A percentile compares a stretch with the other conserved stretches of the same genome.
These are phyloP conservation scores for Akanthomyces dipterigenus DNA, from an alignment of 2,329 filamentous ascomycete genomes.

Conservation along the genomic window DNA sequence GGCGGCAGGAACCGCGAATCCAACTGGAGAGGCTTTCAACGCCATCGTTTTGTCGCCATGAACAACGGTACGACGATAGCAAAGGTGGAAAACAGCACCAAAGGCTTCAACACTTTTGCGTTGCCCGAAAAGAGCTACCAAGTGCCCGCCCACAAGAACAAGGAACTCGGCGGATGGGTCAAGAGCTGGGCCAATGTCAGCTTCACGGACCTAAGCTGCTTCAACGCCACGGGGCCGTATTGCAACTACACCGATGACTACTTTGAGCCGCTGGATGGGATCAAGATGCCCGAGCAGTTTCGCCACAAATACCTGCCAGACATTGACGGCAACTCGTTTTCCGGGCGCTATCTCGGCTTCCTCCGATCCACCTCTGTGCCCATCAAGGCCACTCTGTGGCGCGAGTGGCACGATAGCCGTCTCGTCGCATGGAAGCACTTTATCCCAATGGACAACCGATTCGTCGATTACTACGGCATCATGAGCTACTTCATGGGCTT, in stretches of 20 bases:
- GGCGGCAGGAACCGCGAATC: constrained; percentile 51
- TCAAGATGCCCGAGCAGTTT: constrained; percentile 48
- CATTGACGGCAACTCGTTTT: constrained; percentile 69
- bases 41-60: constrained; percentile 69
- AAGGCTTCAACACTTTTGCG: constrained; percentile 45
- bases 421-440: constrained; percentile 75
- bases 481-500: constrained; percentile 69
- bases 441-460: constrained; percentile 71
- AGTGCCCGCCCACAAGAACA: constrained; percentile 38
- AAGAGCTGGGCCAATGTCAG: constrained; percentile 41
- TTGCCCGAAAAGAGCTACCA: constrained; percentile 43
- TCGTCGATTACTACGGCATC: constrained; percentile 64
- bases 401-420: constrained; percentile 74
- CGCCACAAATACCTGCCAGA: constrained; percentile 64
- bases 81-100: constrained; percentile 38
- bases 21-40: constrained; percentile 68
- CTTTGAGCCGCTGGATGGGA: constrained; percentile 32
- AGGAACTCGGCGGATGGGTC: constrained; percentile 43
- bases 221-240: constrained; percentile 28
- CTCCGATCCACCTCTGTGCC: constrained; percentile 62
- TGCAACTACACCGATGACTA: constrained; percentile 45
- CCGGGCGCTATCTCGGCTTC: constrained; percentile 62
- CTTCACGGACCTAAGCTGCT: constrained; percentile 52
- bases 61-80: constrained; percentile 57
- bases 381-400: constrained; percentile 71